Evolutionary conservation across 2,329 filamentous ascomycete species (phyloP).

Genomic region (Capronia epimyces): DNA sequence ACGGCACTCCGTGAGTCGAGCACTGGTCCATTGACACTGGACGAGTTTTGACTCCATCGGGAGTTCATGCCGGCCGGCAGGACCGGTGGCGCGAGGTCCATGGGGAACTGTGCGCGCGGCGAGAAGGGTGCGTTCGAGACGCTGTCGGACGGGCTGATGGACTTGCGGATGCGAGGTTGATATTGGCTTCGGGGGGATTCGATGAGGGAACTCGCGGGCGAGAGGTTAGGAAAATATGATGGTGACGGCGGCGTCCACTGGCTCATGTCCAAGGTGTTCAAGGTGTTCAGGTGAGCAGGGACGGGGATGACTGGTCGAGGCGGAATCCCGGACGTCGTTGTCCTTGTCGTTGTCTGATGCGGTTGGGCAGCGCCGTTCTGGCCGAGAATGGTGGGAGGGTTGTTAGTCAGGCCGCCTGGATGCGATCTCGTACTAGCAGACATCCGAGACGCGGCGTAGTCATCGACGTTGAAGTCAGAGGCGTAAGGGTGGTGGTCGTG

Average conservation of each 20-base stretch:
- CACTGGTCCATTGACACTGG: constrained; percentile 7
- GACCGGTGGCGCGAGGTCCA: constrained; percentile 2
- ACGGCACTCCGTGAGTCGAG: not conserved
- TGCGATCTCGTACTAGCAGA: not conserved
- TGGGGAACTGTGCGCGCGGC: constrained; percentile 11
- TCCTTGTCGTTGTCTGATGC: not conserved
- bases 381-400: constrained; percentile 8
- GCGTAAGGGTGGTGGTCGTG: not conserved
- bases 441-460: not conserved
- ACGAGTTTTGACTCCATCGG: constrained; percentile 21
- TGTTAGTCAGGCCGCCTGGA: constrained; percentile 12
- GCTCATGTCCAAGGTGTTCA: too few species aligned
- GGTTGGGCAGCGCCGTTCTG: not conserved
- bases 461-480: not conserved
- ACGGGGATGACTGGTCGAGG: not conserved
- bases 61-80: constrained; percentile 1
- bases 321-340: not conserved
- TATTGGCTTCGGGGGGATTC: constrained; percentile 6
- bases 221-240: constrained; percentile 6
- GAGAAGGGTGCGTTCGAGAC: constrained; percentile 21
- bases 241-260: constrained; percentile 4
- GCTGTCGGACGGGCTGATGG: constrained; percentile 22
- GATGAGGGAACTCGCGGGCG: constrained; percentile 6
- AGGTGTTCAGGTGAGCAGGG: not conserved
- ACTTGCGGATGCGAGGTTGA: constrained; percentile 11